These are phyloP conservation scores for Rhazya stricta DNA, from an alignment of 257 asterid genomes.

Conservation along the genomic window DNA sequence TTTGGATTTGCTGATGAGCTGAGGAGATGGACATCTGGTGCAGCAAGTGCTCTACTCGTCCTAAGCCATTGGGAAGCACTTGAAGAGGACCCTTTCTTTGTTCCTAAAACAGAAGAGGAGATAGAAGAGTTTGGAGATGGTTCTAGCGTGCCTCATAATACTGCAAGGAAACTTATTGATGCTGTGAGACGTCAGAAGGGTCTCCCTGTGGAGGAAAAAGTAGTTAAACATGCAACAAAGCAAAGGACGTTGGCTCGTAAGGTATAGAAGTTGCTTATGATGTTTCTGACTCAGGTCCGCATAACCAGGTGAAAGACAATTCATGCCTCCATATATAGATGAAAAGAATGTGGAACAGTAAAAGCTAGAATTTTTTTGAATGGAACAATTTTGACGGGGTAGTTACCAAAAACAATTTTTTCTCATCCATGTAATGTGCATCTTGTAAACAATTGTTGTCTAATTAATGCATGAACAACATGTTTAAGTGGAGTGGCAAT, in stretches of 20 bases:
- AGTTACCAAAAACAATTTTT: not conserved
- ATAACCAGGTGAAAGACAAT: not conserved
- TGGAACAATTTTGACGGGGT: not conserved
- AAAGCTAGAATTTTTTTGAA: not conserved
- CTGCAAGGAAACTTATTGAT: slow-evolving; percentile 75
- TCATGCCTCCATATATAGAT: not conserved
- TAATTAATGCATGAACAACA: too few relatives aligned
- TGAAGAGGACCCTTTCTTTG: slow-evolving; percentile 74
- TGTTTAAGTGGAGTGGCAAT: too few relatives aligned
- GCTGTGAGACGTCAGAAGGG: slow-evolving; percentile 75
- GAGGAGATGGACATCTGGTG: slow-evolving; percentile 85
- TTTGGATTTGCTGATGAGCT: slow-evolving; percentile 90
- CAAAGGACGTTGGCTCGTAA: slow-evolving; percentile 88
- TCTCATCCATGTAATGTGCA: too few relatives aligned
- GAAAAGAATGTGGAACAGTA: not conserved
- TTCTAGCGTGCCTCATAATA: slow-evolving; percentile 54
- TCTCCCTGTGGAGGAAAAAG: slow-evolving; percentile 76
- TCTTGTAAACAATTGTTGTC: too few relatives aligned
- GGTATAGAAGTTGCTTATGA: slow-evolving; percentile 47
- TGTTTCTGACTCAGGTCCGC: not conserved
- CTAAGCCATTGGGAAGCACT: slow-evolving; percentile 84
- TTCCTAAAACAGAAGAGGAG: slow-evolving; percentile 86
- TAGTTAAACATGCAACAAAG: slow-evolving; percentile 76
- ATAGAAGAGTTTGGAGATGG: slow-evolving; percentile 83
- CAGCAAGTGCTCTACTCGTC: slow-evolving; percentile 78